Conservation (phyloP, 495 filamentous ascomycete species). For the Articulospora tetracladia region DNA sequence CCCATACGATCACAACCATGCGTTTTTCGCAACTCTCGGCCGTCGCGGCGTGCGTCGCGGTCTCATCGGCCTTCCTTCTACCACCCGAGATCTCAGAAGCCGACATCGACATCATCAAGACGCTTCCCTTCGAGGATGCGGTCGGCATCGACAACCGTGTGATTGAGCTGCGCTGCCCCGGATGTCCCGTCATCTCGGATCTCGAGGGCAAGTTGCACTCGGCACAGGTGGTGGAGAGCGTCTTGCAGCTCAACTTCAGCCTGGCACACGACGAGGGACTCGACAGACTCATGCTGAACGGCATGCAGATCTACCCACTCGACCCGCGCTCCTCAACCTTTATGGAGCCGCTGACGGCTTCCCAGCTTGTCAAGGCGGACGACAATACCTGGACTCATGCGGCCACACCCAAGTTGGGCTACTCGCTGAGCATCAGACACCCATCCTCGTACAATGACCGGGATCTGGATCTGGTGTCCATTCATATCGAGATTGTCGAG, state of each 20-base stretch:
- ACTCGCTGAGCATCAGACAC: constrained; percentile 13
- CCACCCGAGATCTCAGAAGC: constrained; percentile 19
- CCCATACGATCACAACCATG: constrained; percentile 12
- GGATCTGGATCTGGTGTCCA: constrained; percentile 34
- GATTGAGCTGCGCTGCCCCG: constrained; percentile 19
- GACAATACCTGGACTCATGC: constrained; percentile 12
- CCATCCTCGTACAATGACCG: constrained; percentile 21
- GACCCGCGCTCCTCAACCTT: constrained; percentile 2
- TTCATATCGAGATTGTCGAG: constrained; percentile 47
- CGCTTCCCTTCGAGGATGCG: constrained; percentile 20
- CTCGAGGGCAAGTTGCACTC: constrained; percentile 12
- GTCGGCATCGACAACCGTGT: constrained; percentile 5
- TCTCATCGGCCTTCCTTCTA: constrained; percentile 19
- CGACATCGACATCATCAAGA: constrained; percentile 18
- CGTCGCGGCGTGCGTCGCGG: constrained; percentile 9
- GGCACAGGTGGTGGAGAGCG: constrained; percentile 13
- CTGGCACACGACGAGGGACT: constrained; percentile 12
- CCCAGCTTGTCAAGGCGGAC: constrained; percentile 14
- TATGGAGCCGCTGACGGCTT: constrained; percentile 15
- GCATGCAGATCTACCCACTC: constrained; percentile 22
- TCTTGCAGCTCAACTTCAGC: constrained; percentile 21
- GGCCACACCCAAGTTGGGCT: constrained; percentile 15
- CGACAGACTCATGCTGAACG: constrained; percentile 21
- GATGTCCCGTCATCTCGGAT: constrained; percentile 20
- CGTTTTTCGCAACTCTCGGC: constrained; percentile 17